phyloP scores from a whole-genome alignment of 1,139 yeast species.

The Nematodospora anomalae region DNA sequence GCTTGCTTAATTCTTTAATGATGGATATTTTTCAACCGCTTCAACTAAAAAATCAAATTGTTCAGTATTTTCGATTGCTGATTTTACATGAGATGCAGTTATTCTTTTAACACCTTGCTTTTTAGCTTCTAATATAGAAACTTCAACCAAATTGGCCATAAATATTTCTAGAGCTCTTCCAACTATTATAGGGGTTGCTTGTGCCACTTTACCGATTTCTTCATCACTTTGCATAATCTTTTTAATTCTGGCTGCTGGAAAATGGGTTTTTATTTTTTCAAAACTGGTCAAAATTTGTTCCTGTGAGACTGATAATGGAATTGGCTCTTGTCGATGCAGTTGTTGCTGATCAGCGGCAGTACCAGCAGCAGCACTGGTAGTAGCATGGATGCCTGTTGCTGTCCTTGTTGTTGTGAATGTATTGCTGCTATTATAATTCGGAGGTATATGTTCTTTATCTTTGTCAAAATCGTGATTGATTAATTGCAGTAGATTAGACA shows the following conservation, averaged over 20 bases:
- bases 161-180: constrained; percentile 93
- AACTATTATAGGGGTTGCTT: constrained; percentile 95
- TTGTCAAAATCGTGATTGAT: constrained; percentile 17
- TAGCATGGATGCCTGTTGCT: not conserved
- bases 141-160: constrained; percentile 85
- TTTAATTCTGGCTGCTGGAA: constrained; percentile 96
- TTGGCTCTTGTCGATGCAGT: constrained; percentile 3
- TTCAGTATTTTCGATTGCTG: constrained; percentile 83
- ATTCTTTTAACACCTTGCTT: constrained; percentile 77
- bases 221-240: constrained; percentile 97
- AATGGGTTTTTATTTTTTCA: constrained; percentile 79
- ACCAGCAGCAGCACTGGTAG: not conserved
- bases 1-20: constrained; percentile 38
- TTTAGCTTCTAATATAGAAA: constrained; percentile 76
- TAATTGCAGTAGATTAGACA: constrained; percentile 17
- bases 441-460: constrained; percentile 8
- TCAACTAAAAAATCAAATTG: constrained; percentile 90
- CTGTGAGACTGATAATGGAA: constrained; percentile 23
- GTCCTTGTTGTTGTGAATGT: constrained; percentile 2
- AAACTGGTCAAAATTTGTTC: constrained; percentile 34
- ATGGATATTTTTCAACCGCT: constrained; percentile 60
- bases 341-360: constrained; percentile 1
- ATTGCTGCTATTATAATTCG: constrained; percentile 1
- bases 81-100: constrained; percentile 77
- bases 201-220: constrained; percentile 97